These are phyloP conservation scores for Leishmania guyanensis DNA, from an alignment of 208 protist genomes.

Conservation along the genomic window DNA sequence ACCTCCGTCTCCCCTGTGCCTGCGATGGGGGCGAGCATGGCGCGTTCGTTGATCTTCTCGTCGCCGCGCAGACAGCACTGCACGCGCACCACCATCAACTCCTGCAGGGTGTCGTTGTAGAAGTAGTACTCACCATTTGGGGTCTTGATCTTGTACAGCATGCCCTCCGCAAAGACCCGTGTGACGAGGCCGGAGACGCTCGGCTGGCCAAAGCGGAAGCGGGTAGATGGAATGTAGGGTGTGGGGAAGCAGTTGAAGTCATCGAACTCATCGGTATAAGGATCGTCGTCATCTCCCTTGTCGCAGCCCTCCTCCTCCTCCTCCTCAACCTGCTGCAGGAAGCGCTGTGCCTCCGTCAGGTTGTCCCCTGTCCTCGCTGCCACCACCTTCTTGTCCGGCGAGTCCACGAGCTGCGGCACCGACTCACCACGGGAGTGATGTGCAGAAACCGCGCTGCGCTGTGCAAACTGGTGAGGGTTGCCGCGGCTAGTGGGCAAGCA, in stretches of 20 bases:
- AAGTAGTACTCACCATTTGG: conserved; percentile 48
- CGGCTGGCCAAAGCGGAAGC: conserved; percentile 43
- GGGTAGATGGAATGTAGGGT: conserved; percentile 30
- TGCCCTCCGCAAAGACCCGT: conserved; percentile 41
- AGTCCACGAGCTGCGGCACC: conserved; percentile 1
- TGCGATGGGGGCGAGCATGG: conserved; percentile 22
- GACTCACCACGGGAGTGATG: background rate
- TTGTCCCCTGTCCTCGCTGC: background rate
- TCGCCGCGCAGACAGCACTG: conserved; percentile 34
- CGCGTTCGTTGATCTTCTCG: conserved; percentile 43
- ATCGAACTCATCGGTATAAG: conserved; percentile 56
- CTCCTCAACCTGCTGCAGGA: conserved; percentile 2
- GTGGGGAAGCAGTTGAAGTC: conserved; percentile 40
- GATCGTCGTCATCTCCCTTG: conserved; percentile 11
- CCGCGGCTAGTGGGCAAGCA: background rate
- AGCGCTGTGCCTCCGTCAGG: conserved; percentile 4
- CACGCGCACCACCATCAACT: conserved; percentile 64
- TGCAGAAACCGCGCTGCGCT: background rate
- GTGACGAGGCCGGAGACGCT: conserved; percentile 34
- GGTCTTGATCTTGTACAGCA: conserved; percentile 59
- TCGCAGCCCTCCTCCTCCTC: background rate
- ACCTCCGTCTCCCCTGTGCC: conserved; percentile 35
- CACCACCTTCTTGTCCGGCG: background rate
- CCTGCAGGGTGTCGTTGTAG: conserved; percentile 75
- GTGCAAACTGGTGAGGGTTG: background rate